Percentiles rank a stretch among this genome's conserved stretches.
Conservation (phyloP, 202 grass and related monocot species). For the Saccharum hybrid region DNA sequence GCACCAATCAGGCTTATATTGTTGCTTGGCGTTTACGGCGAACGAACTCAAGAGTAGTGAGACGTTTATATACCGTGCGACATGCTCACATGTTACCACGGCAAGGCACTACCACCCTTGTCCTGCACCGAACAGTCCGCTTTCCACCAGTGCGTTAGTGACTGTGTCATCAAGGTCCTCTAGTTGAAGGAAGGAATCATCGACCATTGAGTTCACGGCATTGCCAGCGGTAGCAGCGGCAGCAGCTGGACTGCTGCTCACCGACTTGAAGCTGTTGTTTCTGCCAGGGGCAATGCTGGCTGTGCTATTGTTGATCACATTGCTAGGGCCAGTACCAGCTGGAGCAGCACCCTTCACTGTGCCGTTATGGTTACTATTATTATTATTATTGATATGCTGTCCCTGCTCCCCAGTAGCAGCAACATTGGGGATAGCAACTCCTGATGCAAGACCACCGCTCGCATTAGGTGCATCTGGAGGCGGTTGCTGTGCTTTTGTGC, state of each 20-base stretch:
- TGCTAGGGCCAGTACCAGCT: constrained; percentile 45
- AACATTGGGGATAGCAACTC: constrained; percentile 10
- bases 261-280: constrained; percentile 84
- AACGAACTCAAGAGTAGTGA: constrained; percentile 1
- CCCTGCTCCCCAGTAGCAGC: constrained; percentile 36
- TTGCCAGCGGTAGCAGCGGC: constrained; percentile 45
- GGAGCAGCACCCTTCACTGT: constrained; percentile 11
- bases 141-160: constrained; percentile 53
- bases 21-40: background rate
- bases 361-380: background rate
- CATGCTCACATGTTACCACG: constrained; percentile 59
- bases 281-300: constrained; percentile 39
- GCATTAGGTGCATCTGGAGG: constrained; percentile 27
- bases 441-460: constrained; percentile 43
- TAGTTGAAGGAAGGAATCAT: constrained; percentile 56
- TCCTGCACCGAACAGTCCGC: constrained; percentile 60
- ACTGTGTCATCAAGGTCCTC: constrained; percentile 64
- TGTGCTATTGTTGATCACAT: constrained; percentile 50
- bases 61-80: constrained; percentile 1
- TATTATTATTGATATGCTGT: constrained; percentile 37
- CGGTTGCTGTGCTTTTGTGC: constrained; percentile 32
- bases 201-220: constrained; percentile 39
- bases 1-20: background rate
- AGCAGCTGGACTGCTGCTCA: constrained; percentile 63
- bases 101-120: constrained; percentile 44